These are phyloP conservation scores for Phytophthora megakarya DNA, from an alignment of 352 stramenopile species.

Conservation along the genomic window DNA sequence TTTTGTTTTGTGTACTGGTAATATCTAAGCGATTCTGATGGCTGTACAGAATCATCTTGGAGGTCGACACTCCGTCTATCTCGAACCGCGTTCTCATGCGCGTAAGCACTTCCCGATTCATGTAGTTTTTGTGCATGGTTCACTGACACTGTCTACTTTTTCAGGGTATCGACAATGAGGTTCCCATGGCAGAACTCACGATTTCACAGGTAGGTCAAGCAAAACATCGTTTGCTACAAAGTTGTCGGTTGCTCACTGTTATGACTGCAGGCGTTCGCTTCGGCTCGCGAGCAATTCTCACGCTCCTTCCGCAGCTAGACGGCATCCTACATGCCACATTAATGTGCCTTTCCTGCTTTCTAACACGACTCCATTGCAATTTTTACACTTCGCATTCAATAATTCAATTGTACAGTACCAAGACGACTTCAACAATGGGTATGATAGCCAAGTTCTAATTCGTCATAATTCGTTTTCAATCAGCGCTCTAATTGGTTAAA, in stretches of 20 bases:
- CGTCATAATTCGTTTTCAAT: constrained; percentile 2
- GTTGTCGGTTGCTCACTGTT: neutral
- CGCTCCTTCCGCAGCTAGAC: constrained; percentile 87
- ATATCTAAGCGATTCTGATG: constrained; percentile 7
- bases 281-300: constrained; percentile 86
- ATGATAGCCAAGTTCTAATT: no score
- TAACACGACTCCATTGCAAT: constrained; percentile 27
- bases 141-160: constrained; percentile 12
- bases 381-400: constrained; percentile 12
- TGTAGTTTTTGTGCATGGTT: neutral
- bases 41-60: constrained; percentile 80
- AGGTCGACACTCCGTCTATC: constrained; percentile 89
- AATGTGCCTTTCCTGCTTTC: constrained; percentile 22
- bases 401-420: no score
- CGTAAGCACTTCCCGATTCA: constrained; percentile 42
- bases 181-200: constrained; percentile 85
- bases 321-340: constrained; percentile 27
- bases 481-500: constrained; percentile 22
- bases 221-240: neutral
- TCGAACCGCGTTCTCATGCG: constrained; percentile 92
- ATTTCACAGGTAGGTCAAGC: constrained; percentile 70
- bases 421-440: no score
- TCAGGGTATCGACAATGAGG: constrained; percentile 88
- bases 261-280: constrained; percentile 72
- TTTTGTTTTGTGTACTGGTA: neutral